Evolutionary conservation across 176 grass and related monocot species (phyloP).

Genomic region (bread wheat (Triticum aestivum)): DNA sequence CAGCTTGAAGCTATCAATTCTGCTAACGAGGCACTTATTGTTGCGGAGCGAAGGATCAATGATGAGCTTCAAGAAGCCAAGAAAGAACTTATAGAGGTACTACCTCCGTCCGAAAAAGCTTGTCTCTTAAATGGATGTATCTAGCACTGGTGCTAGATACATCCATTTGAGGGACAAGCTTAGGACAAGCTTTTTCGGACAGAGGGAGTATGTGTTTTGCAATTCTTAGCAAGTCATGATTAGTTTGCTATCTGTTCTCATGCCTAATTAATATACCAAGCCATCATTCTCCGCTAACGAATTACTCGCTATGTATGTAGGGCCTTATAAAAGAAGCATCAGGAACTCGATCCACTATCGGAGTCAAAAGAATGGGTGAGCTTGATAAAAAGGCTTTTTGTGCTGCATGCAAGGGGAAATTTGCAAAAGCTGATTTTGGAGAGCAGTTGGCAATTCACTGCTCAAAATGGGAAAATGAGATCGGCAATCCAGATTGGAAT

Average conservation of each 20-base stretch:
- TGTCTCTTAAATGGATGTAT: too few species aligned
- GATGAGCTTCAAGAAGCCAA: constrained; percentile 55
- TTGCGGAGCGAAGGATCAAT: constrained; percentile 44
- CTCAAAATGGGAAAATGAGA: constrained; percentile 70
- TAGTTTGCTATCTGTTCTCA: constrained; percentile 5
- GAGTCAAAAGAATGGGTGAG: constrained; percentile 79
- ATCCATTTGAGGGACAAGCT: too few species aligned
- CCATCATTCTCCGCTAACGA: background rate
- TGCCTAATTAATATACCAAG: background rate
- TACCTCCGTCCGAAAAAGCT: too few species aligned
- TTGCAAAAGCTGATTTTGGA: background rate
- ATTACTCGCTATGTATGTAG: constrained; percentile 45
- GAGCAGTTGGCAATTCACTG: too few species aligned
- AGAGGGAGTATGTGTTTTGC: background rate
- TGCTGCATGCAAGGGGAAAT: constrained; percentile 49
- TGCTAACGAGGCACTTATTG: constrained; percentile 42
- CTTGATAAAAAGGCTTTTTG: constrained; percentile 63
- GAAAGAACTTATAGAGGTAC: constrained; percentile 41
- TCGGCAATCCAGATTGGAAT: constrained; percentile 64
- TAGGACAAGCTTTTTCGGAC: too few species aligned
- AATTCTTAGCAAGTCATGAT: background rate
- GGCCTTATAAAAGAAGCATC: constrained; percentile 28
- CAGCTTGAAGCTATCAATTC: constrained; percentile 40
- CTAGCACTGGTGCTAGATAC: too few species aligned
- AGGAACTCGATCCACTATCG: constrained; percentile 35